Evolutionary conservation across 2,329 filamentous ascomycete species (phyloP), one percentile per base, ranked within the genome.

Genomic region (Paecilomyces dactylethromorphus): DNA sequence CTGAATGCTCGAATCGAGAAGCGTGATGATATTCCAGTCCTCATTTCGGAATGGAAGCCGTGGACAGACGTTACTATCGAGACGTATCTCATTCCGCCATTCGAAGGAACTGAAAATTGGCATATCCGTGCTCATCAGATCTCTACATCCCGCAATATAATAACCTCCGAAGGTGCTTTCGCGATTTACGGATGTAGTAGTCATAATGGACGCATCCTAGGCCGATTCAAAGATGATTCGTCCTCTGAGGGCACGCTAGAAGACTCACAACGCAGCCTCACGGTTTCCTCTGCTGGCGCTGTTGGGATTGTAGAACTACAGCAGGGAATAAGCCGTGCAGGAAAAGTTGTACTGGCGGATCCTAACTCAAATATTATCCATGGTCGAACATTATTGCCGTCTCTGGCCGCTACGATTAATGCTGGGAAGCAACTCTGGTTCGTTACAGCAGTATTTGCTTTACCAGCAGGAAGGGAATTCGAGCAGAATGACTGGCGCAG

Each of bases 341-440:
- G 88, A 2, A 86, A 82, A 68, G 78, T 91, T 26, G 84, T 92
- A 54, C 86, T 91, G 59, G 87, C 88, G 11, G 90, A 92, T 69
- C 88, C 89, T 6, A 92, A 92, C 75, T 89, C 87, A 54, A 92
- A 92, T 73, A 75, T 92, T 33, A 79, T 91, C 2, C 86, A 91
- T 74, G 85, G 86, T 59, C 78, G 89, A 59, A 91, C 87, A 3
- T 81, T 88, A 50, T 83, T 92, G 64, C 90, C 90, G 24, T 87
- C 87, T 31, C 73, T 92, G 66, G 83, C 86, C 68, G 80, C 83
- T 62, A 85, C 84, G 26, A 70, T 92, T 35, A 76, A 76, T 56
- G 77, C 79, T 52, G 87, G 83, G 0, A 77, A 84, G 65, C 81
- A 78, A 29, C 79, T 77, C 39, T 90, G 87, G 87, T 89, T 90